A percentile compares a stretch with the other conserved stretches of the same genome.
Conservation (phyloP, 306 rosid species). For the Rosa multiflora region DNA sequence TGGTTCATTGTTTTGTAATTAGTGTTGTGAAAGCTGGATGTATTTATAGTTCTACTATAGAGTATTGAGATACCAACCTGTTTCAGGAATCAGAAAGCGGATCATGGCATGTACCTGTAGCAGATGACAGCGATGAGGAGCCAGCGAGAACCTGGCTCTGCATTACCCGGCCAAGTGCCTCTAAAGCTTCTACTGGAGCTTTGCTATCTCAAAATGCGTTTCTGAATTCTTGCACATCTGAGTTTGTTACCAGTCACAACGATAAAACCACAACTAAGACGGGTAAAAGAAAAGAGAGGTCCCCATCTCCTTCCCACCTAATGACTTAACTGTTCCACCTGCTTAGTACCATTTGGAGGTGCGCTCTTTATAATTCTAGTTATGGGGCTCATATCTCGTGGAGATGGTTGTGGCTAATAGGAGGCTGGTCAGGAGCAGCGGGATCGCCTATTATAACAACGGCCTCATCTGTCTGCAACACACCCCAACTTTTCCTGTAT, state of each 20-base stretch:
- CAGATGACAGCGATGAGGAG: constrained; percentile 34
- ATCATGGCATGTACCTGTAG: constrained; percentile 84
- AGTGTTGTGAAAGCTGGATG: constrained; percentile 1
- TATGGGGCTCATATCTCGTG: neutral
- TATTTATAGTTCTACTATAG: constrained; percentile 11
- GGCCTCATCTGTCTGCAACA: neutral
- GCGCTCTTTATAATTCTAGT: neutral
- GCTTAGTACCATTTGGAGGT: neutral
- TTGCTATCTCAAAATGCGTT: constrained; percentile 24
- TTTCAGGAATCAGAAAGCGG: constrained; percentile 82
- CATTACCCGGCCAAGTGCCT: constrained; percentile 46
- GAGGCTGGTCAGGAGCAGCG: neutral
- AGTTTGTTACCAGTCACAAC: constrained; percentile 12
- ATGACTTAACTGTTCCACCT: neutral
- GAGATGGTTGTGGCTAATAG: neutral
- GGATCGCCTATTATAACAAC: neutral
- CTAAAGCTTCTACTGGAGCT: constrained; percentile 16
- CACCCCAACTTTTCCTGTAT: neutral
- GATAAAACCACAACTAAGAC: constrained; percentile 25
- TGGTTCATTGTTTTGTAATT: neutral
- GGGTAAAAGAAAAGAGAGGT: constrained; percentile 79
- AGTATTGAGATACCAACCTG: constrained; percentile 16
- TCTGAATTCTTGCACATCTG: constrained; percentile 14
- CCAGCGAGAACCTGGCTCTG: constrained; percentile 72
- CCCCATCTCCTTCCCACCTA: constrained; percentile 38